phyloP scores from a whole-genome alignment of 495 filamentous ascomycete genomes.

The Lophiotrema nucula region DNA sequence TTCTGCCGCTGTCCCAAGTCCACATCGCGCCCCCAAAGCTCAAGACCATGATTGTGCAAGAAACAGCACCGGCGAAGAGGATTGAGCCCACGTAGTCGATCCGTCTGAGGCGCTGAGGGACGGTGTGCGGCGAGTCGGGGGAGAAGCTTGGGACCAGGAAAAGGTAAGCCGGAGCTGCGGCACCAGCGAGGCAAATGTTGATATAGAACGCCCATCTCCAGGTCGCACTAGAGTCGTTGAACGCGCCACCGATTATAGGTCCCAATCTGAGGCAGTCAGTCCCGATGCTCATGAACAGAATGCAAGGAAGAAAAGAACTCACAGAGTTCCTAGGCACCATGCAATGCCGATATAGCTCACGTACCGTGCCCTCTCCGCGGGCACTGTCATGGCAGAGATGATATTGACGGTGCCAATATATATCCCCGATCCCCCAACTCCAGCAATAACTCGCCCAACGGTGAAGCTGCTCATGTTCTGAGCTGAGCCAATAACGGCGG shows the following conservation, averaged over 20 bases:
- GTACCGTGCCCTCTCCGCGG: conserved; percentile 7
- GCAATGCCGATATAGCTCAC: conserved; percentile 7
- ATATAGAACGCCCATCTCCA: conserved; percentile 38
- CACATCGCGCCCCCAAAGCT: conserved; percentile 56
- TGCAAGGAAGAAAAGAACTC: neutral
- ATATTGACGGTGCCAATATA: conserved; percentile 19
- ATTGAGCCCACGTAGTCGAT: conserved; percentile 10
- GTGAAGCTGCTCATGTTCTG: conserved; percentile 38
- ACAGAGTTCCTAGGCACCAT: conserved; percentile 22
- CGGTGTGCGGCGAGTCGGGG: neutral
- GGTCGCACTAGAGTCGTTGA: conserved; percentile 15
- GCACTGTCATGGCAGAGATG: conserved; percentile 14
- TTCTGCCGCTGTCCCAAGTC: conserved; percentile 51
- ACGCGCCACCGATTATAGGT: conserved; percentile 32
- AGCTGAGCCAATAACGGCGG: conserved; percentile 41
- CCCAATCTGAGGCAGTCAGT: conserved; percentile 5
- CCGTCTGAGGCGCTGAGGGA: neutral
- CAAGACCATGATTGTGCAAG: conserved; percentile 4
- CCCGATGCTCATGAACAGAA: neutral
- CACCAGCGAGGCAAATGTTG: conserved; percentile 18
- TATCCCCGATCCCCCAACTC: conserved; percentile 27
- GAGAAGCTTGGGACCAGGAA: conserved; percentile 5
- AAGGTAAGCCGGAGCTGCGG: conserved; percentile 9
- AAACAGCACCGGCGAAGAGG: conserved; percentile 1
- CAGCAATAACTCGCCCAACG: conserved; percentile 41